These are phyloP conservation scores for Colletotrichum cereale DNA, from an alignment of 2,329 filamentous ascomycete genomes.

Conservation along the genomic window DNA sequence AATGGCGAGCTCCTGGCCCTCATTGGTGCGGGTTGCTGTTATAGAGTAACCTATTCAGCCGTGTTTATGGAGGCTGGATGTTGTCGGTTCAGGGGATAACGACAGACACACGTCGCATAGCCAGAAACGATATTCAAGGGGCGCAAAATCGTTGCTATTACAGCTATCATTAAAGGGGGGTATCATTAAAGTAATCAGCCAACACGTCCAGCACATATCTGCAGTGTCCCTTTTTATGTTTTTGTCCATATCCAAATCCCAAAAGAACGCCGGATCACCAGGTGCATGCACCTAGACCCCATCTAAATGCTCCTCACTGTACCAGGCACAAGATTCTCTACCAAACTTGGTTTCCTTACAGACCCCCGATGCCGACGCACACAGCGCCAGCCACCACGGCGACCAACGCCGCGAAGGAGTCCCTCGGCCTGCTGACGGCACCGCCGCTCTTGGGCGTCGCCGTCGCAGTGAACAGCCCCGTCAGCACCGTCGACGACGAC, in stretches of 20 bases:
- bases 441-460: conserved; percentile 46
- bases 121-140: not conserved
- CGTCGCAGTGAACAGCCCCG: conserved; percentile 53
- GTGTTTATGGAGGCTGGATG: not conserved
- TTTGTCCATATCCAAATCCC: not conserved
- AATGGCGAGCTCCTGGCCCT: not conserved
- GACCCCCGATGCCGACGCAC: not conserved
- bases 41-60: not conserved
- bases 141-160: conserved; percentile 1
- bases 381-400: conserved; percentile 41
- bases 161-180: conserved; percentile 4
- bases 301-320: not conserved
- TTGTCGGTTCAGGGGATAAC: not conserved
- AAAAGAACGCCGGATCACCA: conserved; percentile 4
- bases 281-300: not conserved
- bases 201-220: conserved; percentile 11
- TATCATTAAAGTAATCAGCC: conserved; percentile 18
- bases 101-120: too few relatives aligned
- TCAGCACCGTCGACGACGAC: conserved; percentile 43
- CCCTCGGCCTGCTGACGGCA: not conserved
- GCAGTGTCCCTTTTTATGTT: not conserved
- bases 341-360: not conserved
- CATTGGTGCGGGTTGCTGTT: not conserved
- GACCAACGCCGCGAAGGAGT: conserved; percentile 41
- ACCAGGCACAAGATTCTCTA: not conserved